A percentile compares a stretch with the other conserved stretches of the same genome.
phyloP scores from a whole-genome alignment of 768 basidiomycete genomes.

The Tubosaeta sp. region DNA sequence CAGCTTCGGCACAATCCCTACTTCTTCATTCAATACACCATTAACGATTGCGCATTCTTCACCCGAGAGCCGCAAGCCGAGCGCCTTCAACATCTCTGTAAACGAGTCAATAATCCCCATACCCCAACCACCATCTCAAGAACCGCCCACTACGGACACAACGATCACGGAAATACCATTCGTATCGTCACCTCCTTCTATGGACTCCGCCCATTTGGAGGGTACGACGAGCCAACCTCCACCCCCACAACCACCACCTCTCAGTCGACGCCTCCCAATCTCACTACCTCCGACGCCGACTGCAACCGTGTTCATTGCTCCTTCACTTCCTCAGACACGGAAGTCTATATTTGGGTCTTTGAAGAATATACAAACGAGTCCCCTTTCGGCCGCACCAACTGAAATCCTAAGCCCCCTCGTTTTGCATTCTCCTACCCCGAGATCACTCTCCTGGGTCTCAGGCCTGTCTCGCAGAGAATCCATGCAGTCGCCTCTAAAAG shows the following conservation, averaged over 20 bases:
- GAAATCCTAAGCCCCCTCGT: constrained; percentile 30
- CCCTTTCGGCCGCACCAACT: constrained; percentile 20
- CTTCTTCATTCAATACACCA: not conserved
- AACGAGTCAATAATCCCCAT: not conserved
- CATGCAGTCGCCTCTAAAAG: constrained; percentile 22
- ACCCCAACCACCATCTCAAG: not conserved
- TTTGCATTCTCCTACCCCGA: constrained; percentile 24
- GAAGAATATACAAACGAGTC: constrained; percentile 24
- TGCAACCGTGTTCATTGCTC: constrained; percentile 15
- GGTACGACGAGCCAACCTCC: constrained; percentile 7
- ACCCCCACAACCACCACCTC: constrained; percentile 25
- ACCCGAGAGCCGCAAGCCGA: not conserved
- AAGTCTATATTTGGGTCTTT: constrained; percentile 21
- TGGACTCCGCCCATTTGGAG: constrained; percentile 6
- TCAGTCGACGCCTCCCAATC: constrained; percentile 27
- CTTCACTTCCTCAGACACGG: constrained; percentile 9
- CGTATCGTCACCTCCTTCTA: constrained; percentile 15
- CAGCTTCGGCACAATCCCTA: not conserved
- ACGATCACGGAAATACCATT: constrained; percentile 1
- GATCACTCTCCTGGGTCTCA: constrained; percentile 12
- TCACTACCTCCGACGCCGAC: constrained; percentile 34
- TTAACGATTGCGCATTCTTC: not conserved
- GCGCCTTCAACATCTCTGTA: not conserved
- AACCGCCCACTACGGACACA: not conserved
- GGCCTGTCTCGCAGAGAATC: constrained; percentile 23